A percentile compares a stretch with the other conserved stretches of the same genome.
Conservation (phyloP, 1,284 basidiomycete species). For the Mixia osmundae region DNA sequence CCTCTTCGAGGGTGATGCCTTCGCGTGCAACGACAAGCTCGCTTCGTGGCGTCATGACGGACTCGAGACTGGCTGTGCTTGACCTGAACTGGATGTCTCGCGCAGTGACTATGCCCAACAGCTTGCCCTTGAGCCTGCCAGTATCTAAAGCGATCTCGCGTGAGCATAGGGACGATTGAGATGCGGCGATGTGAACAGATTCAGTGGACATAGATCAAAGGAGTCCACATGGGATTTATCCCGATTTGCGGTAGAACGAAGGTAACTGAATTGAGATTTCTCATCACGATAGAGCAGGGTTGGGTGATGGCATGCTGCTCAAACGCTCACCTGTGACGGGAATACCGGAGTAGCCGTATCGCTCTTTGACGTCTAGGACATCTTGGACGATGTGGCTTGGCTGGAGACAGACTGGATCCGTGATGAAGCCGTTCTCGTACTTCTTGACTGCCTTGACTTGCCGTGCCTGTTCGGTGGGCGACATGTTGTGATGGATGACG, state of each 20-base stretch:
- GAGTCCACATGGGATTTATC: constrained; percentile 22
- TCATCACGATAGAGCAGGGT: constrained; percentile 27
- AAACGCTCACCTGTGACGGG: constrained; percentile 73
- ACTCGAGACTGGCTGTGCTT: constrained; percentile 38
- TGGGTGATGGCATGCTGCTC: constrained; percentile 2
- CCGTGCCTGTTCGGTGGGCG: constrained; percentile 63
- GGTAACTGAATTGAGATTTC: constrained; percentile 33
- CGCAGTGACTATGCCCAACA: constrained; percentile 87
- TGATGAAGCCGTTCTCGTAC: constrained; percentile 89
- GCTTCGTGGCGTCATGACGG: constrained; percentile 62
- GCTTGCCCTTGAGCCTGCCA: constrained; percentile 64
- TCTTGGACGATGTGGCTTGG: constrained; percentile 61
- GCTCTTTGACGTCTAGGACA: constrained; percentile 77
- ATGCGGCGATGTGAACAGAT: background rate
- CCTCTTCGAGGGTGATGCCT: constrained; percentile 72
- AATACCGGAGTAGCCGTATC: constrained; percentile 86
- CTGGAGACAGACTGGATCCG: constrained; percentile 69
- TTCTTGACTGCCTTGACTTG: constrained; percentile 97
- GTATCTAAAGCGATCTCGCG: constrained; percentile 34
- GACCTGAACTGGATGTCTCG: constrained; percentile 89
- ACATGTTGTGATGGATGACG: constrained; percentile 96
- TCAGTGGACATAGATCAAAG: constrained; percentile 25
- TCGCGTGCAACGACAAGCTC: constrained; percentile 52
- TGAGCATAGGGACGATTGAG: constrained; percentile 1
- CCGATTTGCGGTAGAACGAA: constrained; percentile 73